phyloP scores from a whole-genome alignment of 2,329 filamentous ascomycete genomes.

The Curvularia sp. region DNA sequence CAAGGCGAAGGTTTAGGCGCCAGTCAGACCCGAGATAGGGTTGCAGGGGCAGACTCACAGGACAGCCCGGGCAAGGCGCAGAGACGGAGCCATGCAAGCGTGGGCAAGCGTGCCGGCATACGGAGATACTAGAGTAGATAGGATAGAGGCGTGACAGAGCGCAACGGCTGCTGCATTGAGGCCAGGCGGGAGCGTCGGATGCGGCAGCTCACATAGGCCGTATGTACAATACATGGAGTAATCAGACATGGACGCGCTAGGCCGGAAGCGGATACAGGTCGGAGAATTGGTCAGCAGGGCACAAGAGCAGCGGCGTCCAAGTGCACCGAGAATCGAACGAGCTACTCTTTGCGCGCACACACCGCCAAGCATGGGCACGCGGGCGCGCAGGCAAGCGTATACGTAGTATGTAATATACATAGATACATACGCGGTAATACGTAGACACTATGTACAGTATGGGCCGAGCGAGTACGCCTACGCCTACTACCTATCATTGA shows the following conservation, averaged over 20 bases:
- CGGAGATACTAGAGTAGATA: background rate
- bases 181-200: conserved; percentile 29
- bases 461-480: background rate
- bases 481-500: background rate
- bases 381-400: too few relatives aligned
- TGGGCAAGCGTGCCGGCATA: background rate
- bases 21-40: conserved; percentile 23
- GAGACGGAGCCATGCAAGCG: conserved; percentile 17
- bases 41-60: conserved; percentile 39
- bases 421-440: too few relatives aligned
- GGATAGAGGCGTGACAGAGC: background rate
- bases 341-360: too few relatives aligned
- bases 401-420: too few relatives aligned
- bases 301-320: conserved; percentile 15
- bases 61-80: conserved; percentile 27
- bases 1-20: conserved; percentile 24
- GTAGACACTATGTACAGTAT: too few relatives aligned
- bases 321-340: conserved; percentile 7
- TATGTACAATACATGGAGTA: too few relatives aligned
- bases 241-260: conserved; percentile 7
- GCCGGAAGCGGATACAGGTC: conserved; percentile 5
- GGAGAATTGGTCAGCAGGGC: conserved; percentile 31
- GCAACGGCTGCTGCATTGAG: conserved; percentile 5
- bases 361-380: background rate
- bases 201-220: conserved; percentile 22